Conservation (phyloP, 768 basidiomycete genomes). For the Tricholoma hemisulphureum region DNA sequence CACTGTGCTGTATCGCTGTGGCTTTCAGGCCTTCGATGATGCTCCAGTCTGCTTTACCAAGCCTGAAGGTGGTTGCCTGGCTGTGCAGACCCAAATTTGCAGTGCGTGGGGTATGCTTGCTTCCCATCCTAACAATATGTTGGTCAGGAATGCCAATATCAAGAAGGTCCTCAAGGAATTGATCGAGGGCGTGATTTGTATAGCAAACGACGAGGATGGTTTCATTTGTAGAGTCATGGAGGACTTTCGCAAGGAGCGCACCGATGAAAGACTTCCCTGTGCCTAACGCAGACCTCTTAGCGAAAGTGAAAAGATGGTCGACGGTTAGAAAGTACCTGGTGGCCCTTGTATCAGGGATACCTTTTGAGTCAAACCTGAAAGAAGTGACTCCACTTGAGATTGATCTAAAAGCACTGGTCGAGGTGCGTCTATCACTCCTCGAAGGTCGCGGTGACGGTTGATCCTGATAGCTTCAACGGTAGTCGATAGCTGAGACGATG, state of each 20-base stretch:
- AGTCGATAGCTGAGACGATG: constrained; percentile 2
- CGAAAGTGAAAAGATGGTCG: background rate
- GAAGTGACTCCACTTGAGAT: constrained; percentile 47
- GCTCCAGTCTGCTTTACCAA: constrained; percentile 36
- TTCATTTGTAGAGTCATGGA: constrained; percentile 46
- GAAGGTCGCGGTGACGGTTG: constrained; percentile 41
- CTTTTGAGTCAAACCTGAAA: constrained; percentile 53
- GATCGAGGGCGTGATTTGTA: constrained; percentile 74
- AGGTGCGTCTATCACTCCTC: constrained; percentile 33
- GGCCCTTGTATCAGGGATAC: constrained; percentile 71
- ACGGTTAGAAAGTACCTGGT: constrained; percentile 46
- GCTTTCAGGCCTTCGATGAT: constrained; percentile 41
- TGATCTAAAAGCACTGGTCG: constrained; percentile 48
- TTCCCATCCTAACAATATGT: constrained; percentile 56
- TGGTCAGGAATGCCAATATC: constrained; percentile 51
- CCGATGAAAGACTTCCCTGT: constrained; percentile 78
- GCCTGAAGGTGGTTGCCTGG: constrained; percentile 27
- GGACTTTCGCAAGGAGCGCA: constrained; percentile 58
- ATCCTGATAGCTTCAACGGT: constrained; percentile 26
- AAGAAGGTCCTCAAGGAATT: constrained; percentile 63
- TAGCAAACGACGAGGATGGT: constrained; percentile 70
- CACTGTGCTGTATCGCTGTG: background rate
- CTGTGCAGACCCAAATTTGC: constrained; percentile 44
- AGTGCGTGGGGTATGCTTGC: constrained; percentile 52
- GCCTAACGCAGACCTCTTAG: constrained; percentile 35